Percentiles rank a stretch among this genome's conserved stretches.
phyloP scores from a whole-genome alignment of 768 basidiomycete species.

The Lactifluus rugatus region DNA sequence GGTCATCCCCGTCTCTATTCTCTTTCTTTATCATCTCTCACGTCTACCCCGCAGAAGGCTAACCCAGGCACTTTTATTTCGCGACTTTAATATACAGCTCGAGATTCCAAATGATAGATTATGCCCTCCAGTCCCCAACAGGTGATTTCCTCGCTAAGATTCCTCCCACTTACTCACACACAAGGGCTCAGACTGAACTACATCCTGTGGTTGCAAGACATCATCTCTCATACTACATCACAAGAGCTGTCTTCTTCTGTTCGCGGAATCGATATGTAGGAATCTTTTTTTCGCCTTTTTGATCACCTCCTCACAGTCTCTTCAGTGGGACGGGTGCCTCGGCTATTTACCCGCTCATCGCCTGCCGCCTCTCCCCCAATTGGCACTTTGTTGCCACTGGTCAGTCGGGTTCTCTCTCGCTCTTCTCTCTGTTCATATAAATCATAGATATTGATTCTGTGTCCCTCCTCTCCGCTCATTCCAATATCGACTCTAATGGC shows the following conservation, averaged over 20 bases:
- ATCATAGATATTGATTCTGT: conserved; percentile 56
- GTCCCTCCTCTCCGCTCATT: conserved; percentile 47
- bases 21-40: neutral
- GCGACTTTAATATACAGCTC: conserved; percentile 62
- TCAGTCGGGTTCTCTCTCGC: conserved; percentile 21
- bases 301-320: neutral
- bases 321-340: conserved; percentile 83
- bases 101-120: conserved; percentile 59
- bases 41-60: conserved; percentile 43
- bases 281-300: neutral
- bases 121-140: conserved; percentile 66
- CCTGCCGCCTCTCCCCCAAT: conserved; percentile 38
- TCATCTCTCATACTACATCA: conserved; percentile 25
- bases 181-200: conserved; percentile 61
- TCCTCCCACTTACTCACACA: neutral
- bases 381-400: conserved; percentile 69
- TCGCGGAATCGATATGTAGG: conserved; percentile 67
- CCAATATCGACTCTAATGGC: conserved; percentile 50
- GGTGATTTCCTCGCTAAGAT: neutral
- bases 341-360: conserved; percentile 79
- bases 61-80: conserved; percentile 66
- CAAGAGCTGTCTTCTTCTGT: conserved; percentile 21
- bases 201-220: conserved; percentile 74
- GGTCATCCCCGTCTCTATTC: conserved; percentile 31
- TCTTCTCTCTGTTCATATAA: neutral